Base-by-base conservation (phyloP, 441 rosid species). In the Populus hybrid region DNA sequence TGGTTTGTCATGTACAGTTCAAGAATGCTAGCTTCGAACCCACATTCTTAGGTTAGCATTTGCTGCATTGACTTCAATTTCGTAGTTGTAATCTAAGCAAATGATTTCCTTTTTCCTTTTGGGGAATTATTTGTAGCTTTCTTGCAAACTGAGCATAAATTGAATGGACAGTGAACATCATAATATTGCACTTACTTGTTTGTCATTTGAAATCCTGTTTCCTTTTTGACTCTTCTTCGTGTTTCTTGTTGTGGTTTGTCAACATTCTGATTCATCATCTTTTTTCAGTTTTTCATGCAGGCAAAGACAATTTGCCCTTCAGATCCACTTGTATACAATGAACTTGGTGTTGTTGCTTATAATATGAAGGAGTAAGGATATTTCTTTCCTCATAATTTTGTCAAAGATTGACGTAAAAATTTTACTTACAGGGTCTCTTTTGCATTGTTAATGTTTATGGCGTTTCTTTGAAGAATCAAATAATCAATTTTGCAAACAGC, bases 331-430 rank as follows among this genome's bases (percentile, higher is more conserved):
- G 97, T 95, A 59, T 91, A 89, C 82, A 95, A 94, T 79, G 99
- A 95, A 87, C 94, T 95, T 14, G 98, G 99, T 64, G 97, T 95
- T 85, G 99, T 94, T 85, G 92, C 98, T 71, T 95, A 89, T 85
- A 87, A 91, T 78, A 89, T 92, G 98, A 90, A 92, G 80, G 98
- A 95, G 99, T 94, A 88, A 80, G 97, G 73, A 82, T 69, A 46
- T 50, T 23, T 40, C 30, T 3, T 7, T 4, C 28, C 38, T 61
- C 14, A 28, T 34, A 2, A 63, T 59, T 64, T 23, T 70, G 10
- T 77, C 7, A 73, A 71, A 40, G 14, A 38, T 61, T 63, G n/a
- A n/a, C 24, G n/a, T 72, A 35, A 8, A 59, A 72, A 19, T 32
- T 38, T 57, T 26, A 46, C 67, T 57, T 16, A 59, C 64, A 74